Evolutionary conservation across 208 protist species (phyloP), one percentile per base, ranked within the genome.

Genomic region (Leishmania tarentolae): DNA sequence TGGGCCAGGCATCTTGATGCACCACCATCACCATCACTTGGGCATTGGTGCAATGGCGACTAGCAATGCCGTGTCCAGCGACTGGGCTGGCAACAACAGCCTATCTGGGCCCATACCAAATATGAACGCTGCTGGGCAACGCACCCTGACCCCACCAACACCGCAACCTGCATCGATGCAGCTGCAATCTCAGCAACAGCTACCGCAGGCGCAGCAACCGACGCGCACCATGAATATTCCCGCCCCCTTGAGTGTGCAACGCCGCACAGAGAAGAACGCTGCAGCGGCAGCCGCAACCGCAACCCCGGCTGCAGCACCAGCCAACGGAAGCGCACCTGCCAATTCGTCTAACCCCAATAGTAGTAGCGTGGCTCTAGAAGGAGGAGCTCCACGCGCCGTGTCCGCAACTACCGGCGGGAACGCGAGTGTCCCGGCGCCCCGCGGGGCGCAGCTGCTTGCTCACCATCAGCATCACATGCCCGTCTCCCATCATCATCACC

Each of bases 21-120:
- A 85, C 42, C 83, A 87, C 37, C 80, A 90, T 50, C 87, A 90
- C 61, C 83, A 88, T 15, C 84, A 86, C 40, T 68, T 79, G 28
- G 76, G 76, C 40, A 56, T 65, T 17, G 76, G 76, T 71, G 19
- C 83, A 31, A 44, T 83, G 84, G 59, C 79, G 8, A 75, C 50
- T 3, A 83, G 21, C 56, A 68, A 31, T 42, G 57, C 65, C 42
- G 84, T 42, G 61, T 7, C 76, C 57, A 57, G 76, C 19, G 76
- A 79, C 76, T 79, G 76, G 76, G 59, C 76, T n/a, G 83, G 59
- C 86, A 86, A 59, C 77, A 88, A 65, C 88, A 83, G 37, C 69
- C 79, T 11, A 59, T 76, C 63, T 81, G 74, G 28, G 74, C 53
- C 42, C 24, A 8, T 61, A 57, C 31, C 76, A 31, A 59, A 47